Conservation (phyloP, 78 protist species). For the Blattamonas nauphoetae region DNA sequence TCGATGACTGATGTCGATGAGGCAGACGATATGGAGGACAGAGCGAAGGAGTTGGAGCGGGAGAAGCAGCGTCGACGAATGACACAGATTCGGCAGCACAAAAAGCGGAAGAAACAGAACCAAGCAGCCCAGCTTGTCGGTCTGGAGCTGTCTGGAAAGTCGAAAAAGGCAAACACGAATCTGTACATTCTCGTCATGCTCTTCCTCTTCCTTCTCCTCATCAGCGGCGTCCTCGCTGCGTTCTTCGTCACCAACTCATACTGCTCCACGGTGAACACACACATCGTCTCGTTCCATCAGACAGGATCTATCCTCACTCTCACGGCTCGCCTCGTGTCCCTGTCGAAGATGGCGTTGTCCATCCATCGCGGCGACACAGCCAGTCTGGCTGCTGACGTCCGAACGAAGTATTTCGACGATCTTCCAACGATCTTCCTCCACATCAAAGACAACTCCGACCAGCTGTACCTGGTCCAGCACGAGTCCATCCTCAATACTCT, state of each 20-base stretch:
- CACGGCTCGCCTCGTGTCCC: neutral
- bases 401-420: no score
- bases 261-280: neutral
- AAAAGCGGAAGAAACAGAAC: neutral
- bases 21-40: neutral
- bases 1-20: neutral
- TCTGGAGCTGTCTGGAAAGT: neutral
- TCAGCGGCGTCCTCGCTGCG: neutral
- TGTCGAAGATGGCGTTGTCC: neutral
- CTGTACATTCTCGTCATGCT: neutral
- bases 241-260: neutral
- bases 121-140: neutral
- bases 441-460: no score
- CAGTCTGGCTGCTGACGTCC: no score
- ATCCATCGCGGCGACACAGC: neutral
- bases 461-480: no score
- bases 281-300: neutral
- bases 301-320: neutral
- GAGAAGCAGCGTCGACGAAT: neutral
- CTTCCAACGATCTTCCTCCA: no score
- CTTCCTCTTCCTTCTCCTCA: neutral
- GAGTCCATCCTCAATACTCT: no score
- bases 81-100: no score
- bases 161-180: neutral
- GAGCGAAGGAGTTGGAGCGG: neutral